phyloP scores from a whole-genome alignment of 176 grass and related monocot genomes.

The Poa annua region DNA sequence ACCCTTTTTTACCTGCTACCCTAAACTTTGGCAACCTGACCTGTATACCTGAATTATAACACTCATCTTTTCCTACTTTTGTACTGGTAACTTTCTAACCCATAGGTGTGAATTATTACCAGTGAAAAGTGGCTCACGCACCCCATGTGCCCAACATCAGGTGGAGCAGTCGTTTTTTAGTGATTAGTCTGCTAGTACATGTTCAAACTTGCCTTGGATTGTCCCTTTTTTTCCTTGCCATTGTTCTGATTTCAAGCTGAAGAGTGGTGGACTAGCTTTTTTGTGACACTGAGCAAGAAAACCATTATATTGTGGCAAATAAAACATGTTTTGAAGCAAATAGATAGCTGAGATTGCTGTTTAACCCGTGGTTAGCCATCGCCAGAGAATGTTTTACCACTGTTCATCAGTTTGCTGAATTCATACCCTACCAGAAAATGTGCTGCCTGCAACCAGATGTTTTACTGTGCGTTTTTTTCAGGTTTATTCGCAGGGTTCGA shows the following conservation, averaged over 20 bases:
- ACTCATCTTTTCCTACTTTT: conserved; percentile 47
- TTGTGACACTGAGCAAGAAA: neutral
- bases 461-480: neutral
- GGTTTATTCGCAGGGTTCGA: neutral
- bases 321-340: neutral
- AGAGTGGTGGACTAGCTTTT: neutral
- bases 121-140: conserved; percentile 42
- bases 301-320: neutral
- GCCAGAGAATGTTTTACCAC: neutral
- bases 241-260: conserved; percentile 24
- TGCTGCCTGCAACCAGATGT: neutral
- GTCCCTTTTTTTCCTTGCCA: neutral
- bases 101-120: conserved; percentile 50
- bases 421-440: neutral
- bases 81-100: conserved; percentile 55
- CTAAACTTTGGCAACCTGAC: conserved; percentile 46
- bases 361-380: neutral
- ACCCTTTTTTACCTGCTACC: conserved; percentile 21
- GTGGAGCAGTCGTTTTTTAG: conserved; percentile 27
- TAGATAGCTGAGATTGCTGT: neutral
- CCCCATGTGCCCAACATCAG: conserved; percentile 46
- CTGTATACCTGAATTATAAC: conserved; percentile 38
- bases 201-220: conserved; percentile 32
- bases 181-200: conserved; percentile 27
- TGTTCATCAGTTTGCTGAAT: neutral